Percentiles rank a stretch among this genome's conserved stretches.
Evolutionary conservation across 257 asterid species (phyloP).

Genomic region (Cinchona pubescens): DNA sequence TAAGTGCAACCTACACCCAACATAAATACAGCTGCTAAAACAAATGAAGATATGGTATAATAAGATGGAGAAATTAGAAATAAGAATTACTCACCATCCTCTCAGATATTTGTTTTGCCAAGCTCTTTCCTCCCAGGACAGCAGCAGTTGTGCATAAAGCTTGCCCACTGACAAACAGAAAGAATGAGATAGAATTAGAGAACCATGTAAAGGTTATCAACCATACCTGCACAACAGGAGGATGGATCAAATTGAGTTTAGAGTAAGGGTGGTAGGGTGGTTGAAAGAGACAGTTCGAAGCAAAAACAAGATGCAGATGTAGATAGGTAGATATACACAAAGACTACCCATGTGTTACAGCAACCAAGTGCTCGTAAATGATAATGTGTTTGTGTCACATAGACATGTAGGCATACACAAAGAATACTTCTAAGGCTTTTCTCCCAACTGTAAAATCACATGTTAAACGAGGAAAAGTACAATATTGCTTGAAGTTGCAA

Average conservation of each 20-base stretch:
- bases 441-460: background rate
- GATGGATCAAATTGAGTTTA: background rate
- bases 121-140: constrained; percentile 89
- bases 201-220: background rate
- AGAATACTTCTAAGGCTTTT: background rate
- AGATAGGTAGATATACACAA: background rate
- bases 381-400: too few relatives aligned
- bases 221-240: background rate
- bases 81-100: constrained; percentile 54
- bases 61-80: background rate
- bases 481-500: background rate
- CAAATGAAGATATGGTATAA: background rate
- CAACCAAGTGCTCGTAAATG: too few relatives aligned
- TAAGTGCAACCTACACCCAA: constrained; percentile 64
- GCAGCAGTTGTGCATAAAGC: constrained; percentile 95
- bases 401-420: too few relatives aligned
- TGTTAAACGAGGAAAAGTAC: background rate
- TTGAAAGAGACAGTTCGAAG: background rate
- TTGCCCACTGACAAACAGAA: constrained; percentile 73
- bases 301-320: background rate
- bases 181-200: background rate
- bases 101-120: constrained; percentile 88
- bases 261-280: background rate
- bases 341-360: too few relatives aligned
- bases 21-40: constrained; percentile 13